A percentile compares a stretch with the other conserved stretches of the same genome.
phyloP scores from a whole-genome alignment of 768 basidiomycete genomes.

The Lactarius pseudohatsudake region DNA sequence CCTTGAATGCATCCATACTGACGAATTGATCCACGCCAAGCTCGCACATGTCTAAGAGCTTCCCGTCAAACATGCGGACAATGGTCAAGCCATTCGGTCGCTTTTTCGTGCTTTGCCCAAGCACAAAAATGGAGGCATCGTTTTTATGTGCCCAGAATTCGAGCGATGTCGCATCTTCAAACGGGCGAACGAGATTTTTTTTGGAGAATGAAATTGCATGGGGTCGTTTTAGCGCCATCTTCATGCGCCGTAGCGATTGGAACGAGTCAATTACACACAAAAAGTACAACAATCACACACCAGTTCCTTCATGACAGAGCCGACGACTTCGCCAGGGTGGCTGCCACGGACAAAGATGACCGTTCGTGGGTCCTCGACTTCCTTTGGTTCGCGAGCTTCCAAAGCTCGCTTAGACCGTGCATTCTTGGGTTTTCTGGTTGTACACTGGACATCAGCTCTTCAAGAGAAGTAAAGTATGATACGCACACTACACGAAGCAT shows the following conservation, averaged over 20 bases:
- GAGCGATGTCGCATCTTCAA: conserved; percentile 79
- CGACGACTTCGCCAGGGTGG: conserved; percentile 78
- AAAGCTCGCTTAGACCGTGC: conserved; percentile 90
- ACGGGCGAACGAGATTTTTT: conserved; percentile 88
- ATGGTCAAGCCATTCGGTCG: conserved; percentile 85
- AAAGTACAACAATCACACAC: conserved; percentile 46
- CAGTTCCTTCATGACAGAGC: conserved; percentile 83
- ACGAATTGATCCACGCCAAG: conserved; percentile 81
- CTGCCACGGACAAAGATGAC: conserved; percentile 90
- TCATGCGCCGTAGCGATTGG: conserved; percentile 4
- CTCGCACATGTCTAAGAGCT: conserved; percentile 93
- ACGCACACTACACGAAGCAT: conserved; percentile 28
- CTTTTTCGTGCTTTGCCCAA: conserved; percentile 94
- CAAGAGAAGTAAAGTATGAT: background rate
- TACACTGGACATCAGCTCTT: background rate
- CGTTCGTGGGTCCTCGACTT: conserved; percentile 84
- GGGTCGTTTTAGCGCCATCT: conserved; percentile 96
- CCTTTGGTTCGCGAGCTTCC: conserved; percentile 84
- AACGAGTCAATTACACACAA: background rate
- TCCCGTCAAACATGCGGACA: conserved; percentile 81
- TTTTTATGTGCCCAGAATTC: conserved; percentile 95
- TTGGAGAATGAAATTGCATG: conserved; percentile 90
- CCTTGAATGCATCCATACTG: conserved; percentile 83
- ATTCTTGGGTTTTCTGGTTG: conserved; percentile 84
- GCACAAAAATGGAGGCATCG: conserved; percentile 86